These are phyloP conservation scores for Orobanche coerulescens DNA, from an alignment of 257 asterid genomes.

Conservation along the genomic window DNA sequence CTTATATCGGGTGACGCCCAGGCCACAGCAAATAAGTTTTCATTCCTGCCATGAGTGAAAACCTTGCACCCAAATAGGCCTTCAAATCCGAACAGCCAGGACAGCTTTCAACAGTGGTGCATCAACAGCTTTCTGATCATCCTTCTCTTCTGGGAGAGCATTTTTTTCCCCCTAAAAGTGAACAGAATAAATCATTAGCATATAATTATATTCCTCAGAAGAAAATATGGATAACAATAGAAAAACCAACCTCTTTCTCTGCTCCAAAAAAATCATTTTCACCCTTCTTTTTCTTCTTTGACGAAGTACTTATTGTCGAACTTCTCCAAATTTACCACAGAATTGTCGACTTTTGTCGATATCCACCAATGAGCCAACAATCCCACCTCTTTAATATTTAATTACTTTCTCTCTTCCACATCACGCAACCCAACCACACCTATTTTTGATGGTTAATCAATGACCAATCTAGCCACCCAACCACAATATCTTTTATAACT, in stretches of 20 bases:
- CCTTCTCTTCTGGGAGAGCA: constrained; percentile 38
- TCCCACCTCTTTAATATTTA: too few relatives aligned
- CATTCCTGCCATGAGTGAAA: constrained; percentile 59
- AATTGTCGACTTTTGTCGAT: constrained; percentile 38
- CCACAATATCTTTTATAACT: too few relatives aligned
- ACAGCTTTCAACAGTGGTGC: constrained; percentile 44
- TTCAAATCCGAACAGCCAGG: constrained; percentile 46
- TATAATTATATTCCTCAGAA: not conserved
- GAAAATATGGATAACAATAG: too few relatives aligned
- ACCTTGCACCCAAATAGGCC: constrained; percentile 55
- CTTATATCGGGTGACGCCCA: too few relatives aligned
- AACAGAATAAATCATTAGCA: constrained; percentile 18
- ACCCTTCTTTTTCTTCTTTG: constrained; percentile 32
- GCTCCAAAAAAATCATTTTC: constrained; percentile 37
- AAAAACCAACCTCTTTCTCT: constrained; percentile 40
- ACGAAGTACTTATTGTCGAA: constrained; percentile 38
- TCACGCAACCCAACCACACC: too few relatives aligned
- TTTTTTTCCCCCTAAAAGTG: too few relatives aligned
- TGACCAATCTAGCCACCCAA: too few relatives aligned
- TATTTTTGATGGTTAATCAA: too few relatives aligned
- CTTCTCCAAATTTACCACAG: constrained; percentile 32
- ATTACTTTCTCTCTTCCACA: too few relatives aligned
- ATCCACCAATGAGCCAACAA: too few relatives aligned
- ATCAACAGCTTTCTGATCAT: constrained; percentile 54
- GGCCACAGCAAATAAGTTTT: too few relatives aligned